Base-by-base conservation (phyloP, 306 rosid genomes). In the Dalbergia cultrata region DNA sequence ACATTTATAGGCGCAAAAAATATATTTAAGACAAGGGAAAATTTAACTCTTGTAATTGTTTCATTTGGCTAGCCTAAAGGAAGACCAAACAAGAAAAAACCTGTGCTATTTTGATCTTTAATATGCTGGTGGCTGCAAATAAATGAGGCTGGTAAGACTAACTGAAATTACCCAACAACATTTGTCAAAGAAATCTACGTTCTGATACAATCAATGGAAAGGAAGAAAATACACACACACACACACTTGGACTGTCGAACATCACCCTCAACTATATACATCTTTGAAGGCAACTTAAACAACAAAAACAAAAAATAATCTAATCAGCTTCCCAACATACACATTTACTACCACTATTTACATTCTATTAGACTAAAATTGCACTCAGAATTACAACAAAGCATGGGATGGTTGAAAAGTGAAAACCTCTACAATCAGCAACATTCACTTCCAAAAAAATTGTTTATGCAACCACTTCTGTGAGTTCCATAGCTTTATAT, bases 211-310 rank as follows among this genome's bases (percentile, higher is more conserved):
- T 79, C 83, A 84, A 77, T 81, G 74, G 39, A 65, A 49, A 22
- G 61, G 41, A 65, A 77, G 52, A 64, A 14, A 54, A 22, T 1
- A 22, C 26, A 75, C 12, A 22, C 26, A 22, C 26, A 75, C 12
- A 45, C 31, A 35, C 50, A 72, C 80, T 59, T 52, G 17, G 7
- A 52, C 11, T 43, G 11, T 43, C 16, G 13, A 33, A 78, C 43
- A 13, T 59, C 66, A 77, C 76, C 75, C 83, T 76, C 84, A 81
- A 81, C 80, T 80, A 89, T 90, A 82, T 91, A 93, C 97, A 93
- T 52, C 84, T 77, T 75, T 57, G 72, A 71, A 80, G 82, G 75
- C 80, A 76, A 84, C 91, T 75, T 52, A 14, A 73, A 76, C 73
- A 17, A 76, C 72, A 16, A 54, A 72, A 41, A 34, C 17, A 50